Conservation (phyloP, 2,329 filamentous ascomycete genomes). For the Phyllosticta paracitricarpa region DNA sequence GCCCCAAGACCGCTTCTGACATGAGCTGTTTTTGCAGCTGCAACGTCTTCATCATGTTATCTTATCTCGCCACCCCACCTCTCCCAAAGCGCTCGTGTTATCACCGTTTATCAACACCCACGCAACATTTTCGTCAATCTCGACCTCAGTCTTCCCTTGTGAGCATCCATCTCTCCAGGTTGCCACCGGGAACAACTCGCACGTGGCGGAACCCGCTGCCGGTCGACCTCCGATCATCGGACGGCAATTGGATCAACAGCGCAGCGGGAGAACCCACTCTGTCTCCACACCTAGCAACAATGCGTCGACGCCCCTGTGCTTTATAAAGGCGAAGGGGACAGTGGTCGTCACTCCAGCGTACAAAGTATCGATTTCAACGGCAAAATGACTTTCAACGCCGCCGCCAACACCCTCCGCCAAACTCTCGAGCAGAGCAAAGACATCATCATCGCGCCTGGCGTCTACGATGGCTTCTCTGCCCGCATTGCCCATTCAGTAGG, state of each 20-base stretch:
- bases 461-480: conserved; percentile 59
- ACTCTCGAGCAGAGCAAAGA: conserved; percentile 24
- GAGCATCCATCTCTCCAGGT: neutral
- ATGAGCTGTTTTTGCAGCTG: neutral
- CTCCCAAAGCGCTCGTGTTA: neutral
- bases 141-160: neutral
- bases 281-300: neutral
- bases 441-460: conserved; percentile 50
- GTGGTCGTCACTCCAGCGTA: neutral
- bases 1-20: neutral
- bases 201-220: neutral
- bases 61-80: neutral
- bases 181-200: neutral
- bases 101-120: neutral
- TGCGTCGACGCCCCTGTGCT: neutral
- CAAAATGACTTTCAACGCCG: conserved; percentile 5
- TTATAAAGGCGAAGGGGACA: neutral
- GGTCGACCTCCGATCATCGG: neutral
- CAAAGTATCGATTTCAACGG: neutral
- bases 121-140: neutral
- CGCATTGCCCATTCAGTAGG: conserved; percentile 53
- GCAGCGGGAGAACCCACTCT: neutral
- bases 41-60: neutral
- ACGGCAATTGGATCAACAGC: neutral
- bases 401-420: conserved; percentile 15